phyloP scores from a whole-genome alignment of 495 filamentous ascomycete species.

The Daldinia caldariorum region DNA sequence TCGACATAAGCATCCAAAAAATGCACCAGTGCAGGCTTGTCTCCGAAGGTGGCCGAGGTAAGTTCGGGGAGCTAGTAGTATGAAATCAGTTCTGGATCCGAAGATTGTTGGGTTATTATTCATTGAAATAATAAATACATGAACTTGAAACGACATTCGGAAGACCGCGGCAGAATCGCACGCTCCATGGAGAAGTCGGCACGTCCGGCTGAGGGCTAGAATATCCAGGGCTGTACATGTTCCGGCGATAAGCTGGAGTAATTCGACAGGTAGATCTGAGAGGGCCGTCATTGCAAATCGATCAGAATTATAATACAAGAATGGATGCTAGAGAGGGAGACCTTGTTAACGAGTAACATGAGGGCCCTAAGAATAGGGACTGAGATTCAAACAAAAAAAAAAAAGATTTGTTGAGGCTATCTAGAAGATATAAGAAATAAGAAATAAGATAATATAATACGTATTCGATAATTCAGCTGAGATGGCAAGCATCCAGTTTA shows the following conservation, averaged over 20 bases:
- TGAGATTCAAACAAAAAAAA: neutral
- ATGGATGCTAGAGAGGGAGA: neutral
- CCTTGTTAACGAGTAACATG: neutral
- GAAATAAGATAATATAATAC: no score
- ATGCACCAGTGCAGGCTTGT: constrained; percentile 14
- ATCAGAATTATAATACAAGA: neutral
- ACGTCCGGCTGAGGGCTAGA: constrained; percentile 27
- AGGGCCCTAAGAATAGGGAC: neutral
- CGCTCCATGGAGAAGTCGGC: constrained; percentile 23
- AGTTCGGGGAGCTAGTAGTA: constrained; percentile 29
- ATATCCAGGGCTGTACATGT: constrained; percentile 29
- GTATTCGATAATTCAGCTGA: neutral
- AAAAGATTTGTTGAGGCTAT: neutral
- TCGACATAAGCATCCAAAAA: constrained; percentile 29
- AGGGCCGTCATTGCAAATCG: constrained; percentile 11
- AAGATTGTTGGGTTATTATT: neutral
- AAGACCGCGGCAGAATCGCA: constrained; percentile 29
- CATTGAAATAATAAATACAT: constrained; percentile 20
- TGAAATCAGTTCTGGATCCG: neutral
- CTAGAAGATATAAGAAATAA: no score
- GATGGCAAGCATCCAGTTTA: neutral
- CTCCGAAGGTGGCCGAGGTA: constrained; percentile 22
- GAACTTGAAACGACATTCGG: constrained; percentile 28
- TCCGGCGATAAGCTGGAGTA: constrained; percentile 34
- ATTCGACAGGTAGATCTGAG: constrained; percentile 23